phyloP scores from a whole-genome alignment of 1,139 yeast genomes.

The Meyerozyma elateridarum region DNA sequence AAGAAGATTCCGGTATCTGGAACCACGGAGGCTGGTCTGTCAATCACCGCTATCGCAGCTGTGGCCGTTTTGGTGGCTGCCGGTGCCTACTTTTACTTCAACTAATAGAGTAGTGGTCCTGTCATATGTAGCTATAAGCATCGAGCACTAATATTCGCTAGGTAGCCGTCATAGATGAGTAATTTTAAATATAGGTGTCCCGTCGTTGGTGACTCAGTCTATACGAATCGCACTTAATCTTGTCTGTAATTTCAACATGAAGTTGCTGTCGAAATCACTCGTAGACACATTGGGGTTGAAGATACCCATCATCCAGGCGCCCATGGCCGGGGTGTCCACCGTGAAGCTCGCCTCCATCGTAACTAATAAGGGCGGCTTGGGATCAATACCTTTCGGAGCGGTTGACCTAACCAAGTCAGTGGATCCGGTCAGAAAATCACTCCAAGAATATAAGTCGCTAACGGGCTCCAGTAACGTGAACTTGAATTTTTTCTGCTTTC shows the following conservation, averaged over 20 bases:
- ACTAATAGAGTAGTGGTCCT: constrained; percentile 7
- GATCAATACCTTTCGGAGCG: constrained; percentile 41
- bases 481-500: constrained; percentile 45
- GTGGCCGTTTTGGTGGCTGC: constrained; percentile 50
- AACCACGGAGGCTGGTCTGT: constrained; percentile 22
- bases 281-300: constrained; percentile 15
- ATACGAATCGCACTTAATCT: no score
- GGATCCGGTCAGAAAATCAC: constrained; percentile 10
- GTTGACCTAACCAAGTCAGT: constrained; percentile 18
- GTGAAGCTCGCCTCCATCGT: constrained; percentile 36
- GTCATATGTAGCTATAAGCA: constrained; percentile 4
- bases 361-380: constrained; percentile 38
- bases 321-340: constrained; percentile 52
- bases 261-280: constrained; percentile 5
- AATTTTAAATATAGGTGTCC: no score
- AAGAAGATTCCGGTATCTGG: constrained; percentile 18
- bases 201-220: no score
- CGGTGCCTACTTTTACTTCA: constrained; percentile 48
- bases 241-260: constrained; percentile 6
- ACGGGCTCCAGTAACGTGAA: constrained; percentile 24
- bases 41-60: constrained; percentile 34
- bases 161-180: no score
- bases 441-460: constrained; percentile 14
- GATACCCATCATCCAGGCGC: constrained; percentile 45
- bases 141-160: background rate